Conservation (phyloP, 1,284 basidiomycete genomes). For the Ganoderma lucidum region DNA sequence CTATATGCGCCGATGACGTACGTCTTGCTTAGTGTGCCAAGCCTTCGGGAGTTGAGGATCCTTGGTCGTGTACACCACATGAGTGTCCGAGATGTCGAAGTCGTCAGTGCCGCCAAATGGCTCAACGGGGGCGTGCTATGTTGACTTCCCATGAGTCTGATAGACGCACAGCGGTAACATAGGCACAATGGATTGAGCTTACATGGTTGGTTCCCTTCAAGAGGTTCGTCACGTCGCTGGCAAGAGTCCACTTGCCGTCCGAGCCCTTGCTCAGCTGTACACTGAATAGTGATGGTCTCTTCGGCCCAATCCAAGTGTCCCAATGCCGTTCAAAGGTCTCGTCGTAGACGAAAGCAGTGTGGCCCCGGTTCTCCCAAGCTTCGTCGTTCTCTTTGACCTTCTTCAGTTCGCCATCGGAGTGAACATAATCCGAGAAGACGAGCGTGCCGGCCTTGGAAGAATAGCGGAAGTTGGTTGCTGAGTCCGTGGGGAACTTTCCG, state of each 20-base stretch:
- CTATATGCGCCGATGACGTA: conserved; percentile 37
- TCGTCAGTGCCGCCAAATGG: conserved; percentile 83
- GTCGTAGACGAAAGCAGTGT: conserved; percentile 83
- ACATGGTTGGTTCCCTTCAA: conserved; percentile 75
- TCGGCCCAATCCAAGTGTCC: conserved; percentile 87
- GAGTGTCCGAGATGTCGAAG: conserved; percentile 73
- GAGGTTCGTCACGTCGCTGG: conserved; percentile 61
- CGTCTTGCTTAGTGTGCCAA: conserved; percentile 84
- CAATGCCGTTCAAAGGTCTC: conserved; percentile 83
- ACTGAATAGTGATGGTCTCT: conserved; percentile 74
- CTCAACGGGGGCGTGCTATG: conserved; percentile 78
- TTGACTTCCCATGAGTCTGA: background rate
- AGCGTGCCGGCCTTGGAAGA: conserved; percentile 56
- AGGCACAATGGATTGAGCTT: conserved; percentile 31
- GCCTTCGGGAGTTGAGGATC: conserved; percentile 77
- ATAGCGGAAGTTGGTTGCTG: conserved; percentile 76
- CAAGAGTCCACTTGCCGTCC: conserved; percentile 62
- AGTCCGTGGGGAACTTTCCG: conserved; percentile 68
- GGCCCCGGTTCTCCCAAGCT: conserved; percentile 75
- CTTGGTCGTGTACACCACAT: conserved; percentile 87
- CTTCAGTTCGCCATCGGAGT: conserved; percentile 75
- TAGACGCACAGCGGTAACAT: background rate
- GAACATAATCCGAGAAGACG: conserved; percentile 83
- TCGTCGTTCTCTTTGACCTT: conserved; percentile 74
- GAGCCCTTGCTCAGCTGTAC: conserved; percentile 58